Conservation (phyloP, 176 grass and related monocot genomes). For the Oryza brachyantha region DNA sequence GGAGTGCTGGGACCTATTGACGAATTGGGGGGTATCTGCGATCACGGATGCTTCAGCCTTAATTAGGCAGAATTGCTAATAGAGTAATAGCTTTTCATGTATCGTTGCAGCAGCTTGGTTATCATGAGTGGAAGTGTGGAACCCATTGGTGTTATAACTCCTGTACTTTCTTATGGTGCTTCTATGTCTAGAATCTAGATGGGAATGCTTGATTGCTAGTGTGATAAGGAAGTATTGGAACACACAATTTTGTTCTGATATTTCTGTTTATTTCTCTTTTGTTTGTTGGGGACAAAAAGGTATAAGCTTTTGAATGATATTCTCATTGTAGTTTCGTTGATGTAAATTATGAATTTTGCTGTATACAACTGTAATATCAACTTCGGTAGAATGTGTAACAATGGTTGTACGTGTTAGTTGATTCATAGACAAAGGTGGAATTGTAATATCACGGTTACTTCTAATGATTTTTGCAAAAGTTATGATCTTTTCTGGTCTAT, state of each 20-base stretch:
- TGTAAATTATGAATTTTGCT: neutral
- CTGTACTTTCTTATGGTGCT: too few relatives aligned
- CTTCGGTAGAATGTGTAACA: neutral
- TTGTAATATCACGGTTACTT: neutral
- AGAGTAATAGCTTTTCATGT: neutral
- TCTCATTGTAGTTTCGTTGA: neutral
- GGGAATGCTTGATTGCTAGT: neutral
- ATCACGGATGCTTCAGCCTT: neutral
- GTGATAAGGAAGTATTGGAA: too few relatives aligned
- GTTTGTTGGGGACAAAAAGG: neutral
- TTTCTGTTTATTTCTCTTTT: neutral
- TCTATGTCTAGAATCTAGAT: too few relatives aligned
- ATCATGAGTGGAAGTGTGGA: too few relatives aligned
- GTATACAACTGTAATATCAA: neutral
- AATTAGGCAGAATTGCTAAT: too few relatives aligned
- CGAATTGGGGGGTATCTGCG: neutral
- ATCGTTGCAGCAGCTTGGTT: neutral
- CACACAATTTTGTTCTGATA: neutral
- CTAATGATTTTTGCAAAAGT: neutral
- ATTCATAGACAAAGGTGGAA: too few relatives aligned
- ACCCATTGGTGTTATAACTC: too few relatives aligned
- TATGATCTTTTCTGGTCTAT: neutral
- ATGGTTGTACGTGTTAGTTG: neutral
- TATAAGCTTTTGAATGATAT: neutral
- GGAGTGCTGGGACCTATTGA: neutral